Evolutionary conservation across 2,329 filamentous ascomycete genomes (phyloP), one percentile per base, ranked within the genome.

Genomic region (Ramularia collo-cygni): DNA sequence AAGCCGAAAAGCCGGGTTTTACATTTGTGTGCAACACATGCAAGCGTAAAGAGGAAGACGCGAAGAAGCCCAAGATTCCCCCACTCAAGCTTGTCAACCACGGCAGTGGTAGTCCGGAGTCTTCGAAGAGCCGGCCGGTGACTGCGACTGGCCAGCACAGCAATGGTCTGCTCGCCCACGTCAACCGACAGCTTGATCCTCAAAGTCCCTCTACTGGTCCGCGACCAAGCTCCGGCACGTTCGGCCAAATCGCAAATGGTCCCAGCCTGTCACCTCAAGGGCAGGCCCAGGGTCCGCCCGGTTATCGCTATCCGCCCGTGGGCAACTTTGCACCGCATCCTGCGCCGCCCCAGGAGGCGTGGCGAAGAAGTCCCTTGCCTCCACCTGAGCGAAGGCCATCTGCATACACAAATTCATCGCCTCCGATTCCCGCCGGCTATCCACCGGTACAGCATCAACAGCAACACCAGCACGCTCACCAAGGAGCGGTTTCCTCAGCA

Each of bases 1-100:
- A 89, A 47, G 89, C 88, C 1, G 90, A 95, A 49, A 74, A 80
- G 33, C 79, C 86, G 1, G 85, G 93, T 50, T 96, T 96, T 56
- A 80, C 85, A 46, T 95, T 95, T 57, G 64, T 95, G 49, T 96
- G 90, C 66, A 69, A 69, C 24, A 79, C 82, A 34, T 98, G 92
- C 67, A 79, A 77, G 52, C 78, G 74, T 12, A 81, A 78, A 43
- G 76, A 79, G 47, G 72, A 82, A 51, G 76, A 78, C 38, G 70
- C 72, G 13, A 76, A 72, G 44, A 70, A 69, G 50, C 76, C 77
- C 28, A 83, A 82, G 56, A 70, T 79, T 33, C 78, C 74, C 5
- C 69, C 74, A 10, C 63, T 81, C 48, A 79, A 79, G 54, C 71
- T 81, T 52, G 68, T 71, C 35, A 46, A 55, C 40, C 35, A 44